Evolutionary conservation across 169 alveolate genomes (phyloP), one percentile per base, ranked within the genome.

Genomic region (Cryptosporidium muris): DNA sequence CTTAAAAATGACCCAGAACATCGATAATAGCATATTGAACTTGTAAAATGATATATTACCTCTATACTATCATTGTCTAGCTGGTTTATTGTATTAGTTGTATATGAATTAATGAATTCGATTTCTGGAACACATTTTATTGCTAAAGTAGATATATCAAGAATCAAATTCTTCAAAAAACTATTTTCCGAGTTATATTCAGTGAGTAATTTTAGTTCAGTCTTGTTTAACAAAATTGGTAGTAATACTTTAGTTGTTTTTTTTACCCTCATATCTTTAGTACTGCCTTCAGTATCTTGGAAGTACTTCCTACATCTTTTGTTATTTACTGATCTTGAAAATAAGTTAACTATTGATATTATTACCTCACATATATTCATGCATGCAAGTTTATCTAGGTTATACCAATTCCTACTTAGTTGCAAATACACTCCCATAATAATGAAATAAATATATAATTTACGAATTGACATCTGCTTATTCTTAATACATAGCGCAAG

Each of bases 1-100:
- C 7, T 58, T 45, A 74, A 49, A 14, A 74, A 74, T 8, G 85
- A 74, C 8, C 85, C 85, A 56, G 85, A 74, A 43, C 85, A 74
- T 45, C 85, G 54, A 60, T 74, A 74, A 60, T 58, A 60, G 34
- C 85, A 74, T 34, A 74, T 74, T 12, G 60, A 48, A 6, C 74
- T 43, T 47, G 54, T 74, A 9, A 74, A 58, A 74, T 58, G 25
- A 58, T 54, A 60, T 45, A 74, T 62, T 34, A 62, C 14, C 51
- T 37, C 34, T 14, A 37, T 8, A 37, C 4, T 25, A 3, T 7
- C 14, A 12, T 62, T 51, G 9, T 62, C 66, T 2, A 40, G 37
- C 25, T 11, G 52, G 42, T 6, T 7, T 40, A 37, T 36, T 2
- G 12, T 37, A n/a, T 34, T 9, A 12, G 45, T 38, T 14, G 42